Base-by-base conservation (phyloP, 805 yeast species). In the Ogataea philodendri region DNA sequence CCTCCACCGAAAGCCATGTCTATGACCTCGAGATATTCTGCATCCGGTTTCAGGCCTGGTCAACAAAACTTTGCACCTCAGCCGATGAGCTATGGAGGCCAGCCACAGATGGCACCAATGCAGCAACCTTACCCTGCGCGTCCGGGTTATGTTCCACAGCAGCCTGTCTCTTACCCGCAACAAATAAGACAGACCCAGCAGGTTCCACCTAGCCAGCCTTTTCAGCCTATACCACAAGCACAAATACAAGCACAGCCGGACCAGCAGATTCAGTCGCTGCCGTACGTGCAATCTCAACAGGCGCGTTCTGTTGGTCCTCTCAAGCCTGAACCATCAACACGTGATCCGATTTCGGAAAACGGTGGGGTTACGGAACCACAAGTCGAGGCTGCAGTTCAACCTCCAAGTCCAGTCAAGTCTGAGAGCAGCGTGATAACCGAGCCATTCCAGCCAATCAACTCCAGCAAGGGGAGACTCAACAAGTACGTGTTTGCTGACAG, bases 401-500 rank as follows among this genome's bases (percentile, higher is more conserved):
- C 26, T 23, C 26, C 11, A 23, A 23, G 6, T 23, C 16, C 11
- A 10, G 22, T 22, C 11, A 19, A 16, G 7, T 10, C 14, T 7
- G 14, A 20, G 15, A 9, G 17, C n/a, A 9, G 21, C 4, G 27
- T 13, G 8, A 9, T 5, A 13, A 11, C 15, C 4, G 42, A 29
- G 23, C 42, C 46, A 2, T 44, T 46, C 42, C 45, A 39, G 20
- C 47, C 49, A 11, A 15, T 32, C n/a, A 47, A 33, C 15, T 8
- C 26, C 11, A 35, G 32, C 4, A 48, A 40, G 17, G 54, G 48
- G 15, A 57, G 48, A 36, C 45, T 57, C 20, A 55, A 45, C 36
- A 53, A 48, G 25, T 54, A 51, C 32, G 49, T 44, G 7, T 55
- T 55, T 37, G 46, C 41, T 11, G 47, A 46, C 16, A 48, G 51